These are phyloP conservation scores for Nevesoporus exiguus DNA, from an alignment of 768 basidiomycete genomes.

Conservation along the genomic window DNA sequence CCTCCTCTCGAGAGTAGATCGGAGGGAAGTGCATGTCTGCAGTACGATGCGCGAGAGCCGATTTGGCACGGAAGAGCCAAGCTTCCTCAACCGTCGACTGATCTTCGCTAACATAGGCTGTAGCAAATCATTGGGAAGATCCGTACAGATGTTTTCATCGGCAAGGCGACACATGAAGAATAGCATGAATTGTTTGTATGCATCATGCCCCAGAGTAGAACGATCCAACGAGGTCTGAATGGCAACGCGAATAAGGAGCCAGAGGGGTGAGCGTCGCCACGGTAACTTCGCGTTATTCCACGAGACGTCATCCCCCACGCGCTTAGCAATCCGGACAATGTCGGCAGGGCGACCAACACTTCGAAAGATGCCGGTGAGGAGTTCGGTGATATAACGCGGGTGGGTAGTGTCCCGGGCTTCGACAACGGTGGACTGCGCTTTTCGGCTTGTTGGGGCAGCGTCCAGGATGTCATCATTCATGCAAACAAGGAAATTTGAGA, in stretches of 20 bases:
- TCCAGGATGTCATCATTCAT: slow-evolving; percentile 34
- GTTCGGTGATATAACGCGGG: slow-evolving; percentile 47
- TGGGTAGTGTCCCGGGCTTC: slow-evolving; percentile 42
- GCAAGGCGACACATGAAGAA: slow-evolving; percentile 27
- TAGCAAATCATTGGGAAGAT: slow-evolving; percentile 28
- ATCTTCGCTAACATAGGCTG: slow-evolving; percentile 28
- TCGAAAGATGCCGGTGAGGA: slow-evolving; percentile 46
- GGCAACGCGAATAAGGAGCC: slow-evolving; percentile 47
- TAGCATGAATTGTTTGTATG: slow-evolving; percentile 36
- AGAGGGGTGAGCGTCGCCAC: slow-evolving; percentile 51
- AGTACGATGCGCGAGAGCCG: slow-evolving; percentile 39
- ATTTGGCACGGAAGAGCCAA: neutral
- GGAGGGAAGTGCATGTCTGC: slow-evolving; percentile 29
- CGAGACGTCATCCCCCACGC: slow-evolving; percentile 45
- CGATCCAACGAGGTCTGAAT: slow-evolving; percentile 37
- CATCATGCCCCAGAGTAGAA: slow-evolving; percentile 4
- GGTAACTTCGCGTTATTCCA: slow-evolving; percentile 37
- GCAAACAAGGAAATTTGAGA: slow-evolving; percentile 38
- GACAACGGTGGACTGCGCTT: slow-evolving; percentile 33
- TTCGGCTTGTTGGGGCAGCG: slow-evolving; percentile 33
- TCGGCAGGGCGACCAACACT: slow-evolving; percentile 33
- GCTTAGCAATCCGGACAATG: slow-evolving; percentile 36
- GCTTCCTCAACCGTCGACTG: slow-evolving; percentile 23
- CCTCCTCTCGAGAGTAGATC: slow-evolving; percentile 25
- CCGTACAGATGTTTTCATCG: slow-evolving; percentile 17